These are phyloP conservation scores for Ustilago shanxiensis DNA, from an alignment of 1,284 basidiomycete genomes.

Conservation along the genomic window DNA sequence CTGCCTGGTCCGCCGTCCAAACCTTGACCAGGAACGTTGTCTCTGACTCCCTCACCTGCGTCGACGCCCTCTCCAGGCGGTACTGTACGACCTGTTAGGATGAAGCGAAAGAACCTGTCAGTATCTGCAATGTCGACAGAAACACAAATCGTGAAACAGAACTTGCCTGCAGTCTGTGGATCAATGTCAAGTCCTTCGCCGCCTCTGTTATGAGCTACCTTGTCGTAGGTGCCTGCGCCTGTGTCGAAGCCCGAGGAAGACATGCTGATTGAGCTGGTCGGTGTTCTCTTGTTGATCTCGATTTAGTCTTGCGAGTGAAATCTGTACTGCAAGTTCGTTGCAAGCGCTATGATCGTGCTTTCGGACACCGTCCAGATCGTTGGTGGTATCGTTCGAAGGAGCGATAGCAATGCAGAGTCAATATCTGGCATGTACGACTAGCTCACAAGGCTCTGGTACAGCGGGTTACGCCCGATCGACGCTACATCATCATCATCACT, in stretches of 20 bases:
- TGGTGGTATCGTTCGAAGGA: background rate
- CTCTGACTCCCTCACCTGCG: conserved; percentile 12
- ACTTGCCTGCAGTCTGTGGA: conserved; percentile 26
- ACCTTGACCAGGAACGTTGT: conserved; percentile 23
- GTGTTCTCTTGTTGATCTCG: background rate
- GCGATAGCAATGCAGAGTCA: background rate
- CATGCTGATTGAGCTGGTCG: background rate
- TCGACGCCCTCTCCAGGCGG: conserved; percentile 21
- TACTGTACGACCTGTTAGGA: conserved; percentile 12
- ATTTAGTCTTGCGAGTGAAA: background rate
- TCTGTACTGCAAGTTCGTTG: too few species aligned
- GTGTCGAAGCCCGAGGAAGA: conserved; percentile 29
- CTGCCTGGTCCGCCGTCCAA: conserved; percentile 15
- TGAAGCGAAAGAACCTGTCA: background rate
- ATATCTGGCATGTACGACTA: background rate
- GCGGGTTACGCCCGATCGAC: too few species aligned
- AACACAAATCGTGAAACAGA: too few species aligned
- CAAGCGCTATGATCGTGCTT: background rate
- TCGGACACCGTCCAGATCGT: background rate
- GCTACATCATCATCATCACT: conserved; percentile 16
- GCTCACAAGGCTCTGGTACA: background rate
- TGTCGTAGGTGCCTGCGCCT: conserved; percentile 22
- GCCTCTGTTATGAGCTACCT: conserved; percentile 12
- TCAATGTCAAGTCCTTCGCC: conserved; percentile 30
- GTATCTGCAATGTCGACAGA: background rate